Percentiles rank a stretch among this genome's conserved stretches.
Conservation (phyloP, 2,329 filamentous ascomycete genomes). For the Verticillium zaregamsianum region DNA sequence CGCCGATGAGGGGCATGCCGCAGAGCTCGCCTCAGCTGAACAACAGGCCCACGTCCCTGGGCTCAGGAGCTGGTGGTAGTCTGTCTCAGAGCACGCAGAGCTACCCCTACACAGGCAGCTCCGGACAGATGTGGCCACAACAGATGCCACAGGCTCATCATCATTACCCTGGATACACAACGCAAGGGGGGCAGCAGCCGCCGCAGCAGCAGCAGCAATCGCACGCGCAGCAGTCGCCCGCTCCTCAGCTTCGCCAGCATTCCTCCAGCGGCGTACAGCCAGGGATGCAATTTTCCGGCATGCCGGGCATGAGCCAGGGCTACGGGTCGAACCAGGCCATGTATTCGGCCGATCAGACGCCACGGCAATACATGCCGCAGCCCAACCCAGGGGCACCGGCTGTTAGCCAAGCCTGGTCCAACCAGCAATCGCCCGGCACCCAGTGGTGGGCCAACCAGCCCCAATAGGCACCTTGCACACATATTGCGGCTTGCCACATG, state of each 20-base stretch:
- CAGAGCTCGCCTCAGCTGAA: slow-evolving; percentile 60
- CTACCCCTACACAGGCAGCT: slow-evolving; percentile 57
- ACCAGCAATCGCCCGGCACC: slow-evolving; percentile 59
- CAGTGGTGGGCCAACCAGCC: slow-evolving; percentile 52
- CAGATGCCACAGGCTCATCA: slow-evolving; percentile 52
- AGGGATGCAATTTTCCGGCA: slow-evolving; percentile 58
- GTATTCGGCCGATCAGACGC: slow-evolving; percentile 59
- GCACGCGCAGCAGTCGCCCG: slow-evolving; percentile 49
- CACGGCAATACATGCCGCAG: slow-evolving; percentile 65
- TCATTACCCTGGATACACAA: slow-evolving; percentile 29
- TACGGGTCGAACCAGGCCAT: slow-evolving; percentile 55
- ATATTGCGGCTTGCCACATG: neutral
- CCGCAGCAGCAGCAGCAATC: slow-evolving; percentile 22
- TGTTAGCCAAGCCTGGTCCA: slow-evolving; percentile 48
- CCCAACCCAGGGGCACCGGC: slow-evolving; percentile 46
- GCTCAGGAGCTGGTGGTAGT: slow-evolving; percentile 36
- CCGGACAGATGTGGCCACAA: slow-evolving; percentile 63
- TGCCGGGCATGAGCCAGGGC: slow-evolving; percentile 56
- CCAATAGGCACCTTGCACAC: slow-evolving; percentile 18
- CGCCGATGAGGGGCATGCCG: slow-evolving; percentile 66
- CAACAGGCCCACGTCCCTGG: slow-evolving; percentile 57
- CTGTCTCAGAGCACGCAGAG: slow-evolving; percentile 48
- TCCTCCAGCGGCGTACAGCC: slow-evolving; percentile 51
- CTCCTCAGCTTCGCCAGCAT: slow-evolving; percentile 55
- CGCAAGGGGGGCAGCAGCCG: neutral